Percentiles rank a stretch among this genome's conserved stretches.
These are phyloP conservation scores for Eucalyptus albens DNA, from an alignment of 345 rosid genomes.

Conservation along the genomic window DNA sequence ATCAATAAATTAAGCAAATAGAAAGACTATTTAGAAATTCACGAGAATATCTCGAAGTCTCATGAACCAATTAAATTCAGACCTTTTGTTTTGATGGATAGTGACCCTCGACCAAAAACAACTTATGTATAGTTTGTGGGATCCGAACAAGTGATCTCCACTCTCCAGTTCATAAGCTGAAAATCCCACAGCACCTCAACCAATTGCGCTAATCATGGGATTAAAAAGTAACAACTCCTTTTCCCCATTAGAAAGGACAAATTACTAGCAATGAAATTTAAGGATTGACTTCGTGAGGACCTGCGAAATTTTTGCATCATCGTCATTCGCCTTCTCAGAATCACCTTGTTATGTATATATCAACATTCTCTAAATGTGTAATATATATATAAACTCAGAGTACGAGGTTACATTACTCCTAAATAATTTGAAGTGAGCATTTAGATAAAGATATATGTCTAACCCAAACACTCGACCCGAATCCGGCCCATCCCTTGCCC, in stretches of 20 bases:
- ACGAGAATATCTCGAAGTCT: background rate
- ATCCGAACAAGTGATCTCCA: background rate
- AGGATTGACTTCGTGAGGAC: background rate
- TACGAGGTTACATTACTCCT: background rate
- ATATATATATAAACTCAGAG: too few relatives aligned
- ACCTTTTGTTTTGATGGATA: rapidly evolving
- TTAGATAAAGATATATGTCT: background rate
- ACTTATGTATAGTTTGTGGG: background rate
- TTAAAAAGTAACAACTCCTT: background rate
- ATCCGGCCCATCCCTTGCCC: background rate
- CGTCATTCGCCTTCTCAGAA: background rate
- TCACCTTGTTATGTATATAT: background rate
- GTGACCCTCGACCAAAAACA: background rate
- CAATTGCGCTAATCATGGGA: background rate
- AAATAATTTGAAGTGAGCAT: background rate
- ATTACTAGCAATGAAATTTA: background rate
- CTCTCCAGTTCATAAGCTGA: background rate
- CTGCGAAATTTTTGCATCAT: background rate
- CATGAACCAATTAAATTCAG: background rate
- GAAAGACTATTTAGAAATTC: background rate
- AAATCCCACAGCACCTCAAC: background rate
- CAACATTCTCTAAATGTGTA: too few relatives aligned
- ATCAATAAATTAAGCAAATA: background rate
- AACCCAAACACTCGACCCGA: background rate
- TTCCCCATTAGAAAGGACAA: background rate